Base-by-base conservation (phyloP, 1,284 basidiomycete genomes). In the Papiliotrema flavescens region DNA sequence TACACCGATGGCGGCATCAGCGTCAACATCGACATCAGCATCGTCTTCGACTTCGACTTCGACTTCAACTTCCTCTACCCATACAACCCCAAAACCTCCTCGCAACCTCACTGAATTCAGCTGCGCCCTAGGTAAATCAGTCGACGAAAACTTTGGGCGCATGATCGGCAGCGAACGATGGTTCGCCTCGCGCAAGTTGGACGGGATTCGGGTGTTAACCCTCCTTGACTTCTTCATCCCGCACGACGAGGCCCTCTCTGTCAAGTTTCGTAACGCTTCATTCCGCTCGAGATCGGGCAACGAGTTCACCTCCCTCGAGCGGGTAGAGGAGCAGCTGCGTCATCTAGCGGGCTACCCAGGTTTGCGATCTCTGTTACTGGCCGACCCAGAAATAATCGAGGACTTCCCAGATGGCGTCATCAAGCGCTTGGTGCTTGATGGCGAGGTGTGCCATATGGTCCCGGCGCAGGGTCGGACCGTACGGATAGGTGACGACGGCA, bases 111-210 rank as follows among this genome's bases (percentile, higher is more conserved):
- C n/a, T n/a, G n/a, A n/a, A n/a, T 67, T 72, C 53, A 56, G 62
- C 26, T 65, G 65, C 17, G 69, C 71, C 11, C 58, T 76, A 0
- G 73, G 72, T 5, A 69, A 69, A 44, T 57, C 66, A 2, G 57
- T 68, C 43, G 46, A 53, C 7, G 54, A 65, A 8, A 61, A 62
- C 1, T 68, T 70, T 49, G 44, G 60, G 2, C 41, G 68, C 13
- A 13, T 24, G 19, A 17, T 50, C 32, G n/a, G 32, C 39, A 24
- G 32, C n/a, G 23, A 35, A 15, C 22, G 26, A 11, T 76, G 73
- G 73, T 74, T 62, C 43, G 73, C 67, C 9, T 72, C 69, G 13
- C 62, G 75, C 8, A 76, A 76, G 48, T 65, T 75, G 3, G 75
- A 76, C 53, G 75, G 75, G 1, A 67, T 74, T 1, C 60, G 75